Evolutionary conservation across 108 stramenopile species (phyloP), one percentile per base, ranked within the genome.

Genomic region (Stephanodiscus triporus): DNA sequence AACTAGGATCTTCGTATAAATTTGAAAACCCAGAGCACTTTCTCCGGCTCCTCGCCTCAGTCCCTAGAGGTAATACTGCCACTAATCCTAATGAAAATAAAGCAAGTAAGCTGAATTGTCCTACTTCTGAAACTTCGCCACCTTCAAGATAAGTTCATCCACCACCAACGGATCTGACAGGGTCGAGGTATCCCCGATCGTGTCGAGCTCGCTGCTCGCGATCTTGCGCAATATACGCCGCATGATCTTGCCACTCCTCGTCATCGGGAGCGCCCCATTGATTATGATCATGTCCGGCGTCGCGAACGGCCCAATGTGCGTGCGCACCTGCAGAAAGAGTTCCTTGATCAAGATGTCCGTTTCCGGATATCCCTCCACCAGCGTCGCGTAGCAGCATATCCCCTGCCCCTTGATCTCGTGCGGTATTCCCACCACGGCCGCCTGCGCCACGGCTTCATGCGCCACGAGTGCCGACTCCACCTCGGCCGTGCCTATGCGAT

Each of bases 161-260:
- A 99, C 98, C 68, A 97, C 95, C 19, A 91, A 84, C 24, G 98
- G 97, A 79, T 99, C 98, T 1, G 97, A 97, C 53, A 99, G 81
- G 13, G 99, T 99, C 65, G 88, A 88, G 8, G 89, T 93, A 78
- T 99, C 99, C 13, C 99, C 92, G 43, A 96, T 63, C 23, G 83
- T 81, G 63, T 96, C 96, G 2, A 83, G 68, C 82, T 97, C 96
- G 19, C 91, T 94, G 49, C 87, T 86, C 16, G 96, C 96, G 40
- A 98, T 97, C 84, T 98, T 98, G 43, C 98, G 92, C 47, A 98
- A 80, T 66, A 98, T 96, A 6, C 98, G 91, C 23, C 98, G 85
- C 98, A 98, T 98, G 68, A 98, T 98, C 82, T 96, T 96, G 23
- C 95, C 95, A 64, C 89, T 91, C 55, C 98, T 88, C 0, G 98